Percentiles rank a stretch among this genome's conserved stretches.
Evolutionary conservation across 495 filamentous ascomycete species (phyloP).

Genomic region (Neurospora sp.): DNA sequence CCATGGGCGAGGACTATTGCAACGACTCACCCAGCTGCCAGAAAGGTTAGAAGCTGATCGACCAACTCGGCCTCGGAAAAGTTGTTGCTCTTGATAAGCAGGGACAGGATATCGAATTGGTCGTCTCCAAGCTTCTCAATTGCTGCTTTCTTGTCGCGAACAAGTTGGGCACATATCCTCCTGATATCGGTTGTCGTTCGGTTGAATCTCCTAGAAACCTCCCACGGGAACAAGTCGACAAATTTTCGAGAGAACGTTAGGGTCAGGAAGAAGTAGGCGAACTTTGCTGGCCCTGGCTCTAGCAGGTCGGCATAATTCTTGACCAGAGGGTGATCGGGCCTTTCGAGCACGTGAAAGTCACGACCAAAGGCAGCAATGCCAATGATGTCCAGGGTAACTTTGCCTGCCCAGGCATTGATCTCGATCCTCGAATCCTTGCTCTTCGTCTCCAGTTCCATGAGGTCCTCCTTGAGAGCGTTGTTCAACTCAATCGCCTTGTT

Average conservation of each 20-base stretch:
- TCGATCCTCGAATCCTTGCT: conserved; percentile 44
- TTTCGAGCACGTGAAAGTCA: conserved; percentile 58
- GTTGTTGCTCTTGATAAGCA: conserved; percentile 61
- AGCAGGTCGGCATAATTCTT: conserved; percentile 53
- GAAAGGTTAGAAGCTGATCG: conserved; percentile 87
- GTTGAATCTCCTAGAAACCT: conserved; percentile 49
- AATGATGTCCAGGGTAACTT: conserved; percentile 76
- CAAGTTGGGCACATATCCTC: conserved; percentile 48
- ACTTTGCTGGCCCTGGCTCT: conserved; percentile 26
- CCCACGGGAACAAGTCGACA: conserved; percentile 44
- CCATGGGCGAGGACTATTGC: background rate
- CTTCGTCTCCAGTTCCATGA: conserved; percentile 16
- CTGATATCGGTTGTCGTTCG: conserved; percentile 47
- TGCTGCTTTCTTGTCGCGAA: conserved; percentile 52
- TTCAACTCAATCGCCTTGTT: conserved; percentile 38
- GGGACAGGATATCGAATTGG: conserved; percentile 67
- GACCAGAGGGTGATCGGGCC: conserved; percentile 51
- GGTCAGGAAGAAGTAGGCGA: conserved; percentile 32
- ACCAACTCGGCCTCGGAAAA: conserved; percentile 68
- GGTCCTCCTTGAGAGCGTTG: conserved; percentile 19
- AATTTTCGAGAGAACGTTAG: conserved; percentile 37
- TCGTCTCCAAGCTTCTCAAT: conserved; percentile 36
- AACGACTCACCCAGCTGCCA: conserved; percentile 44
- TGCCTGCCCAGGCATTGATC: conserved; percentile 53
- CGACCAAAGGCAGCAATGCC: conserved; percentile 70